Percentiles rank a stretch among this genome's conserved stretches.
Conservation (phyloP, 805 yeast genomes). For the Suhomyces vadensis region DNA sequence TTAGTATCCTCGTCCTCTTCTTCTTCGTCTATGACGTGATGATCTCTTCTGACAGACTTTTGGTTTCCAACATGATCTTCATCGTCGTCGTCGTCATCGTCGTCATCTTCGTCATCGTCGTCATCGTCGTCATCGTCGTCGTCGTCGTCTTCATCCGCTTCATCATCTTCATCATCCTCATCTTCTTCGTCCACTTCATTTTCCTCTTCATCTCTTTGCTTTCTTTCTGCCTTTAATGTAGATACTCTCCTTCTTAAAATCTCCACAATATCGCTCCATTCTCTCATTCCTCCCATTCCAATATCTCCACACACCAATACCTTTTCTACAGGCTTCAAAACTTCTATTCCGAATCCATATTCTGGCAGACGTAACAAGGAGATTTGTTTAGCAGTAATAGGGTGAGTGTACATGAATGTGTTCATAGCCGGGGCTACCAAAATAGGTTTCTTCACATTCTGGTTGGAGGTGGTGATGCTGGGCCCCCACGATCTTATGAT, state of each 20-base stretch:
- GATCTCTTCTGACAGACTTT: neutral
- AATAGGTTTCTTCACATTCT: constrained; percentile 38
- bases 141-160: constrained; percentile 35
- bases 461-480: constrained; percentile 13
- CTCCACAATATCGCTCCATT: constrained; percentile 48
- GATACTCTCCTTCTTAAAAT: constrained; percentile 38
- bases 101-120: constrained; percentile 40
- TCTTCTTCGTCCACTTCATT: constrained; percentile 29
- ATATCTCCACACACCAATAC: constrained; percentile 50
- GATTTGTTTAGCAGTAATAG: constrained; percentile 44
- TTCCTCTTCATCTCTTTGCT: constrained; percentile 18
- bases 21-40: constrained; percentile 7
- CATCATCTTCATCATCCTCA: constrained; percentile 35
- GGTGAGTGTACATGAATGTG: constrained; percentile 49
- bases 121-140: constrained; percentile 38
- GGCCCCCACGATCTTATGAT: constrained; percentile 47
- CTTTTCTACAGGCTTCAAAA: constrained; percentile 48
- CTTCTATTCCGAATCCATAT: constrained; percentile 44
- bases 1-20: constrained; percentile 1
- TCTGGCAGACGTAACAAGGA: constrained; percentile 33
- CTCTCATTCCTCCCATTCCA: constrained; percentile 53
- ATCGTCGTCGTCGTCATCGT: constrained; percentile 39
- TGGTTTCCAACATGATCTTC: constrained; percentile 31
- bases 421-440: constrained; percentile 52
- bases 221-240: constrained; percentile 28